These are phyloP conservation scores for Forsythia viridissima DNA, from an alignment of 257 asterid genomes.

Conservation along the genomic window DNA sequence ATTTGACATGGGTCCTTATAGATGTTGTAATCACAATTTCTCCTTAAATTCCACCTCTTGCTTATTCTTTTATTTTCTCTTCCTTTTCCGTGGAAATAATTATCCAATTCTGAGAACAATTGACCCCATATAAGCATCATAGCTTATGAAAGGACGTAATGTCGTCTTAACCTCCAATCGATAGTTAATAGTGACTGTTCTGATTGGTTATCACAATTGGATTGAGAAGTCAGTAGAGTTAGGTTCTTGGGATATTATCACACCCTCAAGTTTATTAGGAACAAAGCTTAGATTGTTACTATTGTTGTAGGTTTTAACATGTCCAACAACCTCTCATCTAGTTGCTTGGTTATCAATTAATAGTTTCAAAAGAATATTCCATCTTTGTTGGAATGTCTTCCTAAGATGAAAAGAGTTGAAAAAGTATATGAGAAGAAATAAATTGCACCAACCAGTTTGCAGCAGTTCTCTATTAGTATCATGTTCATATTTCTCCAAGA, in stretches of 20 bases:
- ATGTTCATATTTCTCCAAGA: conserved; percentile 17
- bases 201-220: not conserved
- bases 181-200: not conserved
- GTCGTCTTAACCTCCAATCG: not conserved
- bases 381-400: conserved; percentile 2
- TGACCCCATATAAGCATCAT: not conserved
- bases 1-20: conserved; percentile 18
- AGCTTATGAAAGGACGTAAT: not conserved
- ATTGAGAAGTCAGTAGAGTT: not conserved
- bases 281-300: not conserved
- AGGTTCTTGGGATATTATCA: not conserved
- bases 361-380: not conserved
- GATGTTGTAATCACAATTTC: conserved; percentile 1
- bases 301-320: not conserved
- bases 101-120: not conserved
- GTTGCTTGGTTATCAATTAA: conserved; percentile 4
- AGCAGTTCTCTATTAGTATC: conserved; percentile 2
- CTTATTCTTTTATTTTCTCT: not conserved
- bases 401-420: not conserved
- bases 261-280: not conserved
- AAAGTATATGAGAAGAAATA: not conserved
- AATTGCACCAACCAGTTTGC: not conserved
- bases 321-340: not conserved
- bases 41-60: not conserved
- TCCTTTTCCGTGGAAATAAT: conserved; percentile 9